Evolutionary conservation across 768 basidiomycete species (phyloP).

Genomic region (Boletus pseudo-olivaceus): DNA sequence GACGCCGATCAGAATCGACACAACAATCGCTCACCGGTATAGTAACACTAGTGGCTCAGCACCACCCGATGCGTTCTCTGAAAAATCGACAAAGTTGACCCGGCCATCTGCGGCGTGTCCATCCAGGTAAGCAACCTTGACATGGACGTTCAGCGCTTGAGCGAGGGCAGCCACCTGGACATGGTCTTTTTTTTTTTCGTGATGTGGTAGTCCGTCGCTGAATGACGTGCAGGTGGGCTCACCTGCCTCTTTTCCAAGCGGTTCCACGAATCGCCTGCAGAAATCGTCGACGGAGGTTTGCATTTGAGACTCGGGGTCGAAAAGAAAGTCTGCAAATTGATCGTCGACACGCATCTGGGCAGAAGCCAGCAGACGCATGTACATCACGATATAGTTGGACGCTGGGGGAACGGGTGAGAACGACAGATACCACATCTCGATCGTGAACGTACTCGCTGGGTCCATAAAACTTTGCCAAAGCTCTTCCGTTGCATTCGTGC

Average conservation of each 20-base stretch:
- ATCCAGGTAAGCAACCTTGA: slow-evolving; percentile 80
- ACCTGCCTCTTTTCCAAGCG: slow-evolving; percentile 77
- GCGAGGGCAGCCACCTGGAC: slow-evolving; percentile 79
- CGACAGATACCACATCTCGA: not conserved
- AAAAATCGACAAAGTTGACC: slow-evolving; percentile 68
- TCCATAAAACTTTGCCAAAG: slow-evolving; percentile 46
- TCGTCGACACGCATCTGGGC: slow-evolving; percentile 68
- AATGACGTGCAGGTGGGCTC: not conserved
- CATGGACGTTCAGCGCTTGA: slow-evolving; percentile 58
- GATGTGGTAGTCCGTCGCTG: not conserved
- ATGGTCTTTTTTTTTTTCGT: slow-evolving; percentile 50
- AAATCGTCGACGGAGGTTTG: slow-evolving; percentile 59
- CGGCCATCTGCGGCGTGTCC: slow-evolving; percentile 46
- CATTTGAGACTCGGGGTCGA: slow-evolving; percentile 67
- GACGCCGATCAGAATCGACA: not conserved
- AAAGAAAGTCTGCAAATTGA: slow-evolving; percentile 65
- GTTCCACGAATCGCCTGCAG: slow-evolving; percentile 76
- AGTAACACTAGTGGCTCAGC: slow-evolving; percentile 61
- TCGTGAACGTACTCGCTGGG: slow-evolving; percentile 40
- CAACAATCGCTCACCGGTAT: slow-evolving; percentile 55
- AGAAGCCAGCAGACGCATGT: slow-evolving; percentile 78
- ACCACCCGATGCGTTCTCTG: slow-evolving; percentile 42
- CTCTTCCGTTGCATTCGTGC: slow-evolving; percentile 32
- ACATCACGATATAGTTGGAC: slow-evolving; percentile 74
- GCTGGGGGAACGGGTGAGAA: slow-evolving; percentile 32